phyloP scores from a whole-genome alignment of 352 stramenopile genomes.

The Pythium phragmitis region DNA sequence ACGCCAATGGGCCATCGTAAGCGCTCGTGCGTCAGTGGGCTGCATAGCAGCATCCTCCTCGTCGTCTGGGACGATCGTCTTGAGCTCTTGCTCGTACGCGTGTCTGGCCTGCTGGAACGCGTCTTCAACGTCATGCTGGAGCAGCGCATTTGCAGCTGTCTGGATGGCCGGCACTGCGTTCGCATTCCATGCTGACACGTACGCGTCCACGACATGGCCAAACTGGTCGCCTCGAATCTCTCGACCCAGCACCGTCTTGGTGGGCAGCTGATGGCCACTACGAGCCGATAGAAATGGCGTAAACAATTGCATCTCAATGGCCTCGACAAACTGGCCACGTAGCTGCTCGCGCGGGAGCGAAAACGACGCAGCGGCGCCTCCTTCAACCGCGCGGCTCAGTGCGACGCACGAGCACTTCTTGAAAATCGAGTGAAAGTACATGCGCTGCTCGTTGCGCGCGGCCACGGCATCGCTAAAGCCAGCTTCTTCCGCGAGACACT shows the following conservation, averaged over 20 bases:
- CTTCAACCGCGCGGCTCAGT: slow-evolving; percentile 54
- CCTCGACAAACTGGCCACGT: slow-evolving; percentile 53
- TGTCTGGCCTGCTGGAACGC: slow-evolving; percentile 30
- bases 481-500: slow-evolving; percentile 39
- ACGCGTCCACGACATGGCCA: slow-evolving; percentile 37
- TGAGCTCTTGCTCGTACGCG: slow-evolving; percentile 29
- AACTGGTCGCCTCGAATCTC: slow-evolving; percentile 42
- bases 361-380: slow-evolving; percentile 13
- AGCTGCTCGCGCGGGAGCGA: slow-evolving; percentile 32
- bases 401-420: slow-evolving; percentile 36
- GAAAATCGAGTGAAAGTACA: slow-evolving; percentile 63
- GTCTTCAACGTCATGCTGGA: slow-evolving; percentile 37
- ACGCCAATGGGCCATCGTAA: slow-evolving; percentile 14
- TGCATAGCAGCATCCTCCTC: not conserved
- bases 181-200: slow-evolving; percentile 44
- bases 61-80: not conserved
- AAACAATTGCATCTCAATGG: slow-evolving; percentile 47
- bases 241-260: slow-evolving; percentile 46
- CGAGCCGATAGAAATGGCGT: slow-evolving; percentile 41
- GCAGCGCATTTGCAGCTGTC: slow-evolving; percentile 39
- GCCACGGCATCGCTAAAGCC: slow-evolving; percentile 58
- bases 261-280: slow-evolving; percentile 29
- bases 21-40: not conserved
- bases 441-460: slow-evolving; percentile 50
- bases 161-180: slow-evolving; percentile 46